A percentile compares a stretch with the other conserved stretches of the same genome.
Conservation (phyloP, 371 early-diverging fungal genomes). For the Apophysomyces trapeziformis region DNA sequence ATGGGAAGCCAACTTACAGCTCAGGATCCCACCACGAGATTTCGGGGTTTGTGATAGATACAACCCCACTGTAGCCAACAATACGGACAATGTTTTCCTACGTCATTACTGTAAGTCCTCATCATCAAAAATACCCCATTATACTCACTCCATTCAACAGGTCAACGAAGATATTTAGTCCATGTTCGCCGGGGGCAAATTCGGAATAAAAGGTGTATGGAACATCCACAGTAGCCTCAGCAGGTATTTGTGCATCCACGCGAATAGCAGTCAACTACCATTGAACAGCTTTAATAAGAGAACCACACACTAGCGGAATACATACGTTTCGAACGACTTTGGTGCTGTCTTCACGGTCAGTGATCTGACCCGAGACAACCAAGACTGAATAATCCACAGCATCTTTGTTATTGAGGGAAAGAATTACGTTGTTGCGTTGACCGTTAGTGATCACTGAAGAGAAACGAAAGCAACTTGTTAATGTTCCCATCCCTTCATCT, state of each 20-base stretch:
- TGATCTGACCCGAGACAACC: constrained; percentile 46
- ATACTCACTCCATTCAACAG: constrained; percentile 43
- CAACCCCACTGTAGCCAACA: constrained; percentile 47
- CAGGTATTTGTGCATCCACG: constrained; percentile 35
- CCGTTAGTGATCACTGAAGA: constrained; percentile 50
- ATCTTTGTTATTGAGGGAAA: constrained; percentile 49
- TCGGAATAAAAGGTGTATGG: constrained; percentile 54
- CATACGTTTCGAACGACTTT: constrained; percentile 52
- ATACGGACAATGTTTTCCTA: constrained; percentile 44
- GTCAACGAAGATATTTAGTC: constrained; percentile 48
- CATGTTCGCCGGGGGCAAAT: constrained; percentile 49
- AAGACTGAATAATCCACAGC: constrained; percentile 38
- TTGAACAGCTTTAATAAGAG: neutral
- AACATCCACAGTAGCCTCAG: constrained; percentile 38
- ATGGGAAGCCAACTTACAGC: constrained; percentile 37
- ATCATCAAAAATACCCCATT: neutral
- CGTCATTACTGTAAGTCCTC: neutral
- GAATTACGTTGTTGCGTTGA: constrained; percentile 48
- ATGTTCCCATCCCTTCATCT: neutral
- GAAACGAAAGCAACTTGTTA: neutral
- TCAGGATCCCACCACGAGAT: constrained; percentile 50
- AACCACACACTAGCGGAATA: neutral
- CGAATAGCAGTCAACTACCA: constrained; percentile 46
- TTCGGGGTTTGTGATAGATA: constrained; percentile 51
- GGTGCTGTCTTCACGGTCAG: constrained; percentile 34